Evolutionary conservation across 768 basidiomycete species (phyloP), one percentile per base, ranked within the genome.

Genomic region (Coprinellus micaceus): DNA sequence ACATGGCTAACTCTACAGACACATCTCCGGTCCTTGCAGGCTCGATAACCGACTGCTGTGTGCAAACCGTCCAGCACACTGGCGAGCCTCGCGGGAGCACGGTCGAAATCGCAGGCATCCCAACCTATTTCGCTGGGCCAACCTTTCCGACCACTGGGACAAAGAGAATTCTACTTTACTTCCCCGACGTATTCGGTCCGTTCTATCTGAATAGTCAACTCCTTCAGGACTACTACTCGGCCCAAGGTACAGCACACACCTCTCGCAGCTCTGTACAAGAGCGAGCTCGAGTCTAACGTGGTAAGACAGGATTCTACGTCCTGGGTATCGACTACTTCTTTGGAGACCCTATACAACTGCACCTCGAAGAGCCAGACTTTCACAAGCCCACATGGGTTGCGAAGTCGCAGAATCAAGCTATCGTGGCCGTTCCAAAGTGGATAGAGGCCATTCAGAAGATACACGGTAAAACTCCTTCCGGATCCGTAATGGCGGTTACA

Each of bases 311-410:
- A 1, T 86, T 79, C 63, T 67, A 73, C 44, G 83, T 86, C 3
- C 65, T 86, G 4, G 83, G 82, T 2, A 67, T 80, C 40, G 86
- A 87, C 58, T 86, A 84, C 66, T 85, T 88, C 67, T 75, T 84
- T 49, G 83, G 85, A 6, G 82, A 85, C 52, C 72, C 78, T 11
- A 61, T 86, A 1, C 61, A 77, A n/a, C 53, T 61, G 1, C 74
- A 79, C 58, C 64, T 68, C 22, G 66, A 69, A 2, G 71, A 77
- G 36, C 67, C 72, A 11, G 66, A 60, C 25, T 77, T 74, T 46
- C 70, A 78, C 54, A 69, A 72, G 29, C 37, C 56, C 1, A 70
- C 69, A 0, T 87, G 84, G 83, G 66, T 76, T 19, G 60, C 55
- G 1, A 74, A 71, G 45, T 61, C 63, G 11, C 65, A 66, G 28